Base-by-base conservation (phyloP, 1,284 basidiomycete species). In the Tylopilus sp. region DNA sequence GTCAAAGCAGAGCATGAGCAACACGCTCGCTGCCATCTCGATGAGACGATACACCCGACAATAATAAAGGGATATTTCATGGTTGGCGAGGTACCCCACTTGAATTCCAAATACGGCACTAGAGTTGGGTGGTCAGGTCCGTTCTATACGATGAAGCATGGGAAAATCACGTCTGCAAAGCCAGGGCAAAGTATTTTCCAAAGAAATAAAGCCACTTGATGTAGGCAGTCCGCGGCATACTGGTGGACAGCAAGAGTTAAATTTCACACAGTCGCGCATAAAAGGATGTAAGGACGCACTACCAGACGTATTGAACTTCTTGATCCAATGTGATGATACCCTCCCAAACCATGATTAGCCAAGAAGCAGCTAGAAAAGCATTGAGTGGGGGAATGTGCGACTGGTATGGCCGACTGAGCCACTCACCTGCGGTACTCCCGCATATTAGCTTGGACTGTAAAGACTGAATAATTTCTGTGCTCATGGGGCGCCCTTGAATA, bases 161-260 rank as follows among this genome's bases (percentile, higher is more conserved):
- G 1, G 12, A 28, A 15, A 38, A 2, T 53, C 30, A 64, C 62
- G 41, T 54, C 29, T 60, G 62, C 10, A 46, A 8, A 12, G 5
- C n/a, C 7, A 64, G 9, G 0, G 35, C 49, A 23, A 49, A 35
- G 16, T 61, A 64, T 31, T 44, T 59, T 6, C 38, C 45, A 40
- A 56, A 52, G 15, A 60, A 12, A 44, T 60, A 60, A 15, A 60
- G 2, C 59, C 61, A 64, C 40, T 64, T 64, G 46, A 64, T 26
- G 21, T 44, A 33, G 7, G 49, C 46, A 2, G 13, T 49, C 13
- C 16, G 16, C 6, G 60, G 19, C 54, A 59, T 56, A 10, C 58
- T 59, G 16, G 21, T 13, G 23, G 0, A 34, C 2, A 30, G 25
- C 1, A 19, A 4, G 25, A 31, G 29, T 36, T 8, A 42, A 6